These are phyloP conservation scores for Cadophora sp. DNA, from an alignment of 2,329 filamentous ascomycete species.

Conservation along the genomic window DNA sequence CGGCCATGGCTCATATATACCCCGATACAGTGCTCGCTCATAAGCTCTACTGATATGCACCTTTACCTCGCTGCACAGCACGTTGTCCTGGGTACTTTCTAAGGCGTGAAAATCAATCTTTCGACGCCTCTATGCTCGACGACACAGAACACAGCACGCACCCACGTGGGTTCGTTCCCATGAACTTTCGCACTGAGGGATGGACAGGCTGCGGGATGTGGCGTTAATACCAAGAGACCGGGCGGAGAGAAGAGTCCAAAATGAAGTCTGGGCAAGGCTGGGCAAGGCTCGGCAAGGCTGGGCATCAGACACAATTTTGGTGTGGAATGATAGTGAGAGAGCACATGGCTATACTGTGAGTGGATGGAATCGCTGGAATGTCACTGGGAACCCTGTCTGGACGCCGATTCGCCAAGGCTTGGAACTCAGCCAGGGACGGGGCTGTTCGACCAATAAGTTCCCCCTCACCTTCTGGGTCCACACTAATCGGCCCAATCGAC, in stretches of 20 bases:
- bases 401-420: neutral
- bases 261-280: neutral
- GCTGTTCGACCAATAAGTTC: no score
- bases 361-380: neutral
- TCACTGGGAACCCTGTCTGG: no score
- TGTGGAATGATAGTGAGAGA: neutral
- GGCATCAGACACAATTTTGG: no score
- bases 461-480: no score
- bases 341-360: neutral
- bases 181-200: neutral
- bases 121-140: neutral
- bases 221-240: constrained; percentile 2
- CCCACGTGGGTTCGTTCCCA: neutral
- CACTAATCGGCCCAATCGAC: no score
- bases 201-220: neutral
- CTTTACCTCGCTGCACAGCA: no score
- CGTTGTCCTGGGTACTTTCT: no score
- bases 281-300: neutral
- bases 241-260: neutral
- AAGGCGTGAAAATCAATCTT: neutral
- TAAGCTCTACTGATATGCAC: no score
- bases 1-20: constrained; percentile 6
- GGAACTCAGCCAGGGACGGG: neutral
- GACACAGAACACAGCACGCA: constrained; percentile 3
- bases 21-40: no score